Evolutionary conservation across 2,329 filamentous ascomycete genomes (phyloP).

Genomic region (Arachnomyces sp.): DNA sequence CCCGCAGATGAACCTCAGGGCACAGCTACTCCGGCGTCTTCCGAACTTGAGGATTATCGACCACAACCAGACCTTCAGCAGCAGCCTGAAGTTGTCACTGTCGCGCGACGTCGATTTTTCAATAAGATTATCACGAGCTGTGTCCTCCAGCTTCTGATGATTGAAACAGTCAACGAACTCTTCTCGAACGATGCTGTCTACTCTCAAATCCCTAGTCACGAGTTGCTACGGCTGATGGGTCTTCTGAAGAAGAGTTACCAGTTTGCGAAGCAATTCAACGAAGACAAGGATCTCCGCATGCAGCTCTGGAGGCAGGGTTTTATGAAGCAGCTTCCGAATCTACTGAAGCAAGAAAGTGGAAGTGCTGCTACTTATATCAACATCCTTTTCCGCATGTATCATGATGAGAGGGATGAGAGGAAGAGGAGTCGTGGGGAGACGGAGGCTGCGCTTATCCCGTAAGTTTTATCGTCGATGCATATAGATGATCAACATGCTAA

Average conservation of each 20-base stretch:
- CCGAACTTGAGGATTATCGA: conserved; percentile 75
- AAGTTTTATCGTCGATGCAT: conserved; percentile 23
- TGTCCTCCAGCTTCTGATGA: conserved; percentile 95
- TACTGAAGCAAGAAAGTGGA: conserved; percentile 93
- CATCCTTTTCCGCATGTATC: conserved; percentile 96
- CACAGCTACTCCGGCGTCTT: conserved; percentile 23
- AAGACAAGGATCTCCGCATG: conserved; percentile 91
- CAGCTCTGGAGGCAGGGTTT: conserved; percentile 94
- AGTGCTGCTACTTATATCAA: conserved; percentile 90
- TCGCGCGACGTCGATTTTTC: conserved; percentile 88
- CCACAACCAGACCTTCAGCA: conserved; percentile 69
- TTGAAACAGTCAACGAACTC: conserved; percentile 96
- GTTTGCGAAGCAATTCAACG: conserved; percentile 96
- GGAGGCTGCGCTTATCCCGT: conserved; percentile 81
- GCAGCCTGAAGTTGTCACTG: conserved; percentile 85
- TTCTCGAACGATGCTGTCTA: conserved; percentile 98
- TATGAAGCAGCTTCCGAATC: conserved; percentile 98
- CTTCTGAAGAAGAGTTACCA: conserved; percentile 92
- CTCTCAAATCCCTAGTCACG: conserved; percentile 77
- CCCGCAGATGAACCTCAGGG: conserved; percentile 19
- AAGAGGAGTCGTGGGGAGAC: conserved; percentile 72
- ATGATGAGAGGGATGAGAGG: conserved; percentile 75
- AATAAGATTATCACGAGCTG: conserved; percentile 99
- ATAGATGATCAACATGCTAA: conserved; percentile 2
- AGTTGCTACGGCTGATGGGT: conserved; percentile 85